Percentiles rank a stretch among this genome's conserved stretches.
These are phyloP conservation scores for Fusarium guadeloupense DNA, from an alignment of 2,329 filamentous ascomycete species.

Conservation along the genomic window DNA sequence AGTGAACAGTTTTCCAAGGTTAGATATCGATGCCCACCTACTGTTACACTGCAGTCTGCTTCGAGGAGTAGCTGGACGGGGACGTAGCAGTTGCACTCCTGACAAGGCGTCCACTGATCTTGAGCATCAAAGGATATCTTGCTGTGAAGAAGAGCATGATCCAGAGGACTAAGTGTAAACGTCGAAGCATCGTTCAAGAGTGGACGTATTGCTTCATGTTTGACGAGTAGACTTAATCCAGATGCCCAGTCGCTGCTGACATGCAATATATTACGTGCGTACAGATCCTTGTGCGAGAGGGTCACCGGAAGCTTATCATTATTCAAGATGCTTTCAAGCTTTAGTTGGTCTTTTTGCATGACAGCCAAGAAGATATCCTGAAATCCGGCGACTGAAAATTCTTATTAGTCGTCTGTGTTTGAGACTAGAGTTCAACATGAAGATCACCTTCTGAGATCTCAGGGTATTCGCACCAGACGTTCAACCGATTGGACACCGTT, in stretches of 20 bases:
- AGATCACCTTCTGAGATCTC: background rate
- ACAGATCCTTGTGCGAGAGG: background rate
- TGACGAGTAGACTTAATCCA: background rate
- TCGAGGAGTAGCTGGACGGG: background rate
- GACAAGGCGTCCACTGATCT: background rate
- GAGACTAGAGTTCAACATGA: background rate
- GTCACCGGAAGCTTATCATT: background rate
- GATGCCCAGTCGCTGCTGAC: background rate
- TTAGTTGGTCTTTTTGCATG: background rate
- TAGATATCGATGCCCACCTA: accelerated
- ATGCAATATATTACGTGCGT: background rate
- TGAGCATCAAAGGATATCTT: background rate
- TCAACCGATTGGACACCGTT: background rate
- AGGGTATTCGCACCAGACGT: background rate
- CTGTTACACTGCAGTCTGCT: background rate
- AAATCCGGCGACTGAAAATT: background rate
- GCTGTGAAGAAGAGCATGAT: background rate
- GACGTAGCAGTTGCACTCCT: background rate
- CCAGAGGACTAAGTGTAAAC: background rate
- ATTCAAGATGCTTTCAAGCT: background rate
- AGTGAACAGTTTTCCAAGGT: background rate
- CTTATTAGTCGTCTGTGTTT: background rate
- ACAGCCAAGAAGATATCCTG: background rate
- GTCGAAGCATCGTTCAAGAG: accelerated
- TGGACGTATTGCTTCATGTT: accelerated